phyloP scores from a whole-genome alignment of 129 eudicot species.

The Pulicaria dysenterica region DNA sequence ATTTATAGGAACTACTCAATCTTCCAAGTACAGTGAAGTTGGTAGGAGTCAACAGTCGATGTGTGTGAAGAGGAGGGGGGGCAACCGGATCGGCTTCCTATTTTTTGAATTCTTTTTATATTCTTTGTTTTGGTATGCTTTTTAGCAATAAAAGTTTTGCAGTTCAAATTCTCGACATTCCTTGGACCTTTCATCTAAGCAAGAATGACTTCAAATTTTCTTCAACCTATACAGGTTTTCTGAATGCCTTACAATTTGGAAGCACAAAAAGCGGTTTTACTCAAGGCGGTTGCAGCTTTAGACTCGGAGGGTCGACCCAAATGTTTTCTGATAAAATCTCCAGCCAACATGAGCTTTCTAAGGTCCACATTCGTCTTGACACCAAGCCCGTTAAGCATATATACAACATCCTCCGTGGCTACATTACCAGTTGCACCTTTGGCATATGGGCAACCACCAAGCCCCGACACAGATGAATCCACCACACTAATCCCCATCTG shows the following conservation, averaged over 20 bases:
- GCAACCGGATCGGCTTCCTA: no score
- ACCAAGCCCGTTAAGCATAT: slow-evolving; percentile 84
- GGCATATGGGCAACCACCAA: slow-evolving; percentile 95
- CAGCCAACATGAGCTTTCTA: slow-evolving; percentile 62
- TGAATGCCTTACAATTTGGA: slow-evolving; percentile 55
- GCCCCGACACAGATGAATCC: slow-evolving; percentile 85
- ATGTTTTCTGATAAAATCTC: slow-evolving; percentile 68
- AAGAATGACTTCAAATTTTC: no score
- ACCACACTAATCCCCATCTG: slow-evolving; percentile 86
- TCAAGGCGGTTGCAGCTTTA: slow-evolving; percentile 63
- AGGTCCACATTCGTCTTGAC: slow-evolving; percentile 71
- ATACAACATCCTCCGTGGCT: slow-evolving; percentile 89
- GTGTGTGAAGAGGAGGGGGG: no score
- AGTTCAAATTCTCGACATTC: no score
- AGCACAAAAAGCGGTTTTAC: slow-evolving; percentile 42
- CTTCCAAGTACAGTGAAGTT: no score
- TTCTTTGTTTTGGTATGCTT: no score
- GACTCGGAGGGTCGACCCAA: slow-evolving; percentile 80
- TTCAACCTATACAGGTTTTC: no score
- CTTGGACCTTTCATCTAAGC: no score
- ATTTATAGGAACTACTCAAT: no score
- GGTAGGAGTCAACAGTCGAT: no score
- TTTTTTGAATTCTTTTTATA: no score
- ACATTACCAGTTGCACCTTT: slow-evolving; percentile 92
- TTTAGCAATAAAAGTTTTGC: no score